Evolutionary conservation across 495 filamentous ascomycete species (phyloP).

Genomic region (Podospora conica): DNA sequence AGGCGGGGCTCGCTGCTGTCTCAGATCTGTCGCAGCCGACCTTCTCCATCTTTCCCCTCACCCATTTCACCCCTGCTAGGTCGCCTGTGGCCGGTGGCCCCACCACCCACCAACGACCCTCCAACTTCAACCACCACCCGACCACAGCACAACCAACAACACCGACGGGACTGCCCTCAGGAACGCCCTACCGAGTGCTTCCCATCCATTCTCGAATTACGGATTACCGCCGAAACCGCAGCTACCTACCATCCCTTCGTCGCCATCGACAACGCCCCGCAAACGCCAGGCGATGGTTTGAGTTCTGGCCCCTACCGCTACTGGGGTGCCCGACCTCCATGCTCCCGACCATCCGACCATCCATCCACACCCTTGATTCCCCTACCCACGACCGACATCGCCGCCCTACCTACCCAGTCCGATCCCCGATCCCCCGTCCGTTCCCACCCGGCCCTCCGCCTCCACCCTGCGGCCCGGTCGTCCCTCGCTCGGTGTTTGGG

Average conservation of each 20-base stretch:
- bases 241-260: not conserved
- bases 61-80: not conserved
- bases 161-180: not conserved
- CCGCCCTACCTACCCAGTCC: conserved; percentile 1
- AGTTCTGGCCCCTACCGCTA: not conserved
- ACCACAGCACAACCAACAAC: too few relatives aligned
- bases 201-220: not conserved
- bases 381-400: not conserved
- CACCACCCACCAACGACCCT: not conserved
- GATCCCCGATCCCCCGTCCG: not conserved
- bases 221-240: not conserved
- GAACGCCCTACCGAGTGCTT: not conserved
- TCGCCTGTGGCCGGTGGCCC: not conserved
- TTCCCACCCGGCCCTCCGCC: not conserved
- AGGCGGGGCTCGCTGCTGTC: conserved; percentile 24
- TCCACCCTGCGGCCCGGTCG: conserved; percentile 5
- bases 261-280: not conserved
- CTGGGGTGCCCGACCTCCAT: not conserved
- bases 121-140: too few relatives aligned
- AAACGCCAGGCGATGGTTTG: not conserved
- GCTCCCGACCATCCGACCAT: too few relatives aligned
- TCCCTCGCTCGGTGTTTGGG: conserved; percentile 23
- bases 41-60: conserved; percentile 16
- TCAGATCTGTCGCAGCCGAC: conserved; percentile 33
- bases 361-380: not conserved